Evolutionary conservation across 2,329 filamentous ascomycete genomes (phyloP).

Genomic region (Diaporthe nobilis): DNA sequence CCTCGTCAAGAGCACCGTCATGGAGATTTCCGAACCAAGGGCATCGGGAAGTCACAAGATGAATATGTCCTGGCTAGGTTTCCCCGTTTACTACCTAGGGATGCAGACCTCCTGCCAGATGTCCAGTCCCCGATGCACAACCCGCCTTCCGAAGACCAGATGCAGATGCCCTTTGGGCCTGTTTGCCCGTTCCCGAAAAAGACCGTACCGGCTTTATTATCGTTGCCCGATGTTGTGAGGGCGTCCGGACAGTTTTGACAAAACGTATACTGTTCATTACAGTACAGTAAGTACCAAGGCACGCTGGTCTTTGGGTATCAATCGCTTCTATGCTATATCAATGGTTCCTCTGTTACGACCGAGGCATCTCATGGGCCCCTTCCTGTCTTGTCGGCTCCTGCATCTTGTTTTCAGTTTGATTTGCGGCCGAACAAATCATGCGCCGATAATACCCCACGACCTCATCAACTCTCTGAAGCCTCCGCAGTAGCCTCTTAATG

Average conservation of each 20-base stretch:
- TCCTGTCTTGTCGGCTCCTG: neutral
- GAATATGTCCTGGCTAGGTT: neutral
- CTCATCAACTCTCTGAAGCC: conserved; percentile 38
- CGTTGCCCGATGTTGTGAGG: neutral
- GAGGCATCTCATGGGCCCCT: neutral
- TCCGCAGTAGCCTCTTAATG: conserved; percentile 40
- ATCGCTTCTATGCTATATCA: conserved; percentile 37
- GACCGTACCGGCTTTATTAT: neutral
- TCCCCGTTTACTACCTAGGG: neutral
- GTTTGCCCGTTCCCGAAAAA: neutral
- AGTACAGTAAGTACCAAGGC: conserved; percentile 24
- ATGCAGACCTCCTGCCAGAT: neutral
- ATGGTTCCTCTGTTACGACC: conserved; percentile 3
- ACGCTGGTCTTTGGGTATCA: conserved; percentile 37
- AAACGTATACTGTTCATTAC: conserved; percentile 1
- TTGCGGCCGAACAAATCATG: conserved; percentile 1
- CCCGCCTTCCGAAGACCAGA: neutral
- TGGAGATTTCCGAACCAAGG: neutral
- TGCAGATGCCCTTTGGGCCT: neutral
- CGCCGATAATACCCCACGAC: conserved; percentile 38
- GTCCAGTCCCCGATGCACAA: neutral
- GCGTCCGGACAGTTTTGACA: neutral
- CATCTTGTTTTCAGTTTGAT: neutral
- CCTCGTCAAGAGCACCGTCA: neutral
- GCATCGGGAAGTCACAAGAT: neutral